Conservation (phyloP, 768 basidiomycete genomes). For the Leccinum subgranulosum region DNA sequence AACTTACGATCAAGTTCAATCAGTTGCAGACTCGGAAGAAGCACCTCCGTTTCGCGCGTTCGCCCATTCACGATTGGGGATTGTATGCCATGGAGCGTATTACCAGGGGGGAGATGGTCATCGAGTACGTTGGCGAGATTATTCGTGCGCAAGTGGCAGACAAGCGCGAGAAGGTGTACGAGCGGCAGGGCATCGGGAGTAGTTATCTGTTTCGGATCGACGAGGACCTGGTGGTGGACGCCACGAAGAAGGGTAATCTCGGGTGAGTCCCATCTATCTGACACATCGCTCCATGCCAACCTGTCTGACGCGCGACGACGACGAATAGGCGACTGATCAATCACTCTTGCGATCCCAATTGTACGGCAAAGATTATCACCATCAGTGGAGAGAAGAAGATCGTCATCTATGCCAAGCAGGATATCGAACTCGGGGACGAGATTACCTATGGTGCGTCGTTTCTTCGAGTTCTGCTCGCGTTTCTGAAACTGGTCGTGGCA, state of each 20-base stretch:
- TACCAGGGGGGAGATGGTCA: slow-evolving; percentile 94
- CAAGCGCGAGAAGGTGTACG: slow-evolving; percentile 94
- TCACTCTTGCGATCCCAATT: slow-evolving; percentile 96
- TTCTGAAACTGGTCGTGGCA: slow-evolving; percentile 26
- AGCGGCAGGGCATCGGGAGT: slow-evolving; percentile 95
- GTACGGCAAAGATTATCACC: slow-evolving; percentile 87
- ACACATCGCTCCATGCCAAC: slow-evolving; percentile 1
- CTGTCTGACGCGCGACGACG: slow-evolving; percentile 9
- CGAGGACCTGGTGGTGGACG: slow-evolving; percentile 96
- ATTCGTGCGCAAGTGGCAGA: slow-evolving; percentile 95
- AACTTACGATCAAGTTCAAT: slow-evolving; percentile 93
- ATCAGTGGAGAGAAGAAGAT: slow-evolving; percentile 96
- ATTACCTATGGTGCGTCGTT: slow-evolving; percentile 85
- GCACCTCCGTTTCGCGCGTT: slow-evolving; percentile 90
- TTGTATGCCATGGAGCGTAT: slow-evolving; percentile 98
- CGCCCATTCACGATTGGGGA: slow-evolving; percentile 98
- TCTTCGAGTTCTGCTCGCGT: neutral
- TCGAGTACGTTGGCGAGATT: slow-evolving; percentile 98
- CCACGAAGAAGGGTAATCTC: slow-evolving; percentile 98
- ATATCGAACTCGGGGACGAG: slow-evolving; percentile 95
- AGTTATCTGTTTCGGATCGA: slow-evolving; percentile 98
- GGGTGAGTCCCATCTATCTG: slow-evolving; percentile 55
- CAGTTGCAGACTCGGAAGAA: slow-evolving; percentile 98
- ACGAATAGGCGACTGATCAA: slow-evolving; percentile 86
- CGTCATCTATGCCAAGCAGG: slow-evolving; percentile 97